Base-by-base conservation (phyloP, 2,329 filamentous ascomycete species). In the Cladosporium austrohemisphaericum region DNA sequence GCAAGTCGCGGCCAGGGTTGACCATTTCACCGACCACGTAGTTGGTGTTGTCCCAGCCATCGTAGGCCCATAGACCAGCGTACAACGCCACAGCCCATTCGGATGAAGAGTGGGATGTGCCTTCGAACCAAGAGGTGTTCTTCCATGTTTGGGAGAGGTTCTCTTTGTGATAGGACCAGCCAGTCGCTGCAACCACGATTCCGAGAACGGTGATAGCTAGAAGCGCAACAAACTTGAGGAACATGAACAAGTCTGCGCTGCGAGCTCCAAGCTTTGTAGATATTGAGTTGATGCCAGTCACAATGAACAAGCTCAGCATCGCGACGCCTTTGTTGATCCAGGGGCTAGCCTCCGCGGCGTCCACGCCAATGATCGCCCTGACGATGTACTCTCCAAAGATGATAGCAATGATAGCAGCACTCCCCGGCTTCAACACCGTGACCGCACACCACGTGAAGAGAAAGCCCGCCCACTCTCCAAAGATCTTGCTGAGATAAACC, bases 331-430 rank as follows among this genome's bases (percentile, higher is more conserved):
- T 98, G 74, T 88, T 90, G 63, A 96, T 80, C 91, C 92, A 97
- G 1, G 83, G 80, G 63, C 81, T 93, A 49, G 90, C 79, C 19
- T 83, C 82, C 61, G 87, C 84, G 2, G 87, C 87, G 51, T 95
- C 88, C n/a, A 90, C 83, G 7, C 91, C 91, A 51, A 95, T 85
- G 35, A 86, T 78, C 11, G 90, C 91, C 38, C 90, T 80, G 46
- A 96, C 88, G n/a, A 95, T 74, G 65, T 98, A 98, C 70, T 98
- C 93, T 35, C 93, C 93, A 76, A 97, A 96, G 62, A 98, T 96
- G 58, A 98, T 96, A 57, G 92, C 80, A 56, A 98, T 89, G 64
- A 98, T 98, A 54, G 93, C 93, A 8, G 90, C 85, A 31, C 88
- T 87, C 2, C 93, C 93, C 0, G 93, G 93, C 71, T 96, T 97